Evolutionary conservation across 306 rosid species (phyloP).

Genomic region (Cucurbita moschata): DNA sequence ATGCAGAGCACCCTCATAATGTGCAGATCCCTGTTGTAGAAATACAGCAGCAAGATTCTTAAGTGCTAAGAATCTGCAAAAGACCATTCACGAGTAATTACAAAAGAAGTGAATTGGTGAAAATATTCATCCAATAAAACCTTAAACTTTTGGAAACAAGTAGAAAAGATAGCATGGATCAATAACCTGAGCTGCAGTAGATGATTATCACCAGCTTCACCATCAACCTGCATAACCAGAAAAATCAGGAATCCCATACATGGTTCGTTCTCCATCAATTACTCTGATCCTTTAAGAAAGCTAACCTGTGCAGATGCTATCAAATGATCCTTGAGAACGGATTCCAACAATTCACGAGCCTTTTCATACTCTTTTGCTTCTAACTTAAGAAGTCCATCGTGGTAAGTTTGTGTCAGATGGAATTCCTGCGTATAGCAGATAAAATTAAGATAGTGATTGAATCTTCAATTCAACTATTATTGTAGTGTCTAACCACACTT

Average conservation of each 20-base stretch:
- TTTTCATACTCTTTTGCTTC: conserved; percentile 74
- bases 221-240: conserved; percentile 40
- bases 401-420: conserved; percentile 85
- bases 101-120: neutral
- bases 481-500: neutral
- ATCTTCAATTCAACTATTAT: neutral
- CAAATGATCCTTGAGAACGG: conserved; percentile 71
- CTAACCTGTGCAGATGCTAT: conserved; percentile 51
- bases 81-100: conserved; percentile 7
- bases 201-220: conserved; percentile 67
- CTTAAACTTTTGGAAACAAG: neutral
- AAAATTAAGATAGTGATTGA: neutral
- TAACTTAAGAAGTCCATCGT: conserved; percentile 76
- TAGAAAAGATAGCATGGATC: conserved; percentile 2
- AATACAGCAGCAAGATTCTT: conserved; percentile 87
- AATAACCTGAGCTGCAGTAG: conserved; percentile 83
- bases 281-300: neutral
- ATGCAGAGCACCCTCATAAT: conserved; percentile 63
- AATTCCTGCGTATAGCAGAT: conserved; percentile 53
- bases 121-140: neutral
- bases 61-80: conserved; percentile 80
- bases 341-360: conserved; percentile 70
- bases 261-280: conserved; percentile 8
- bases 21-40: conserved; percentile 76
- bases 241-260: conserved; percentile 7